Percentiles rank a stretch among this genome's conserved stretches.
Conservation (phyloP, 2,329 filamentous ascomycete species). For the Penicillium sp. region DNA sequence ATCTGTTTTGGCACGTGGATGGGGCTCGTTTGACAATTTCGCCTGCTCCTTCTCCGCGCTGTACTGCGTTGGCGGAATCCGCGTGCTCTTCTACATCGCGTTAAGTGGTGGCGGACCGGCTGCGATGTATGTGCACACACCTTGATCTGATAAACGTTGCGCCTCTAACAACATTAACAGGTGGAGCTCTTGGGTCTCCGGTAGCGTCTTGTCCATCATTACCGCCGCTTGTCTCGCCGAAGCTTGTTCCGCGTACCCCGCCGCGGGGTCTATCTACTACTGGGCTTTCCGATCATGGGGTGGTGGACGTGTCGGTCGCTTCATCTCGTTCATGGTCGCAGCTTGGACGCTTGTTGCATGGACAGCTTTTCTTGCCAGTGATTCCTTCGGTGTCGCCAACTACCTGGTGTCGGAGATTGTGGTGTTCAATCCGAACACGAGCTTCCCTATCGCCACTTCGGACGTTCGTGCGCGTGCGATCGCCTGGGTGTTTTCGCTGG, state of each 20-base stretch:
- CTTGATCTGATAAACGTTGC: background rate
- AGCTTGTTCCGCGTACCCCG: conserved; percentile 31
- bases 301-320: conserved; percentile 25
- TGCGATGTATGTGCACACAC: conserved; percentile 17
- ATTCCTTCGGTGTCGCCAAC: conserved; percentile 29
- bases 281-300: conserved; percentile 32
- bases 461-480: conserved; percentile 45
- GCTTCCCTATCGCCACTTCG: conserved; percentile 39
- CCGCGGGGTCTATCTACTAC: conserved; percentile 33
- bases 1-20: conserved; percentile 26
- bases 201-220: conserved; percentile 24
- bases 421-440: conserved; percentile 38
- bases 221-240: conserved; percentile 32
- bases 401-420: conserved; percentile 37
- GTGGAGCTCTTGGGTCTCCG: conserved; percentile 26
- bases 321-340: conserved; percentile 50
- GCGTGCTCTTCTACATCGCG: conserved; percentile 30
- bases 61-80: conserved; percentile 28
- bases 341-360: conserved; percentile 58
- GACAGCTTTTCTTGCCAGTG: conserved; percentile 41
- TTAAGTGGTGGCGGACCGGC: conserved; percentile 27
- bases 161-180: conserved; percentile 7
- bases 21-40: conserved; percentile 29
- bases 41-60: conserved; percentile 30
- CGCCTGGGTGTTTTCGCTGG: conserved; percentile 43